Percentiles rank a stretch among this genome's conserved stretches.
These are phyloP conservation scores for Plantago coronopus DNA, from an alignment of 305 asterid genomes.

Conservation along the genomic window DNA sequence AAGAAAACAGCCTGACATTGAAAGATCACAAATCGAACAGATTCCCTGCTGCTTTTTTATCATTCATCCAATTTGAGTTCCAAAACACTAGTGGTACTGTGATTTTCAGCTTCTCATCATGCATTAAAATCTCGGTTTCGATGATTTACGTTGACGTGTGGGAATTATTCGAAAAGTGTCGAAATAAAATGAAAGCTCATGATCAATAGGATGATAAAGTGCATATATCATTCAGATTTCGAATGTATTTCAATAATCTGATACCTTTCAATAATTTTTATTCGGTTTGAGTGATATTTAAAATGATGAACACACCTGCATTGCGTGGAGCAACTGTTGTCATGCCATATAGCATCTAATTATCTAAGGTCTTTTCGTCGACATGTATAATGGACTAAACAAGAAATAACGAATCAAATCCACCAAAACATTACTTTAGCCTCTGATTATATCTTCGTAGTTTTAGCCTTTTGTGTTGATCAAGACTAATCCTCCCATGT, in stretches of 20 bases:
- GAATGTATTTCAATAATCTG: too few species aligned
- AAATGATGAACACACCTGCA: slow-evolving; percentile 21
- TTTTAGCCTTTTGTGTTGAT: background rate
- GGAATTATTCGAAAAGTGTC: too few species aligned
- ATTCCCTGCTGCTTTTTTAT: slow-evolving; percentile 33
- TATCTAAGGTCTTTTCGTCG: background rate
- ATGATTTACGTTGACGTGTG: too few species aligned
- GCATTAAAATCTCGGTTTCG: too few species aligned
- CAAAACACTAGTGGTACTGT: background rate
- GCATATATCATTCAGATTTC: too few species aligned
- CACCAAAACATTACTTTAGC: background rate
- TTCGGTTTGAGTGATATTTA: background rate
- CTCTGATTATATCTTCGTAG: background rate
- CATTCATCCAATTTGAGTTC: slow-evolving; percentile 22
- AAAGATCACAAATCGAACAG: slow-evolving; percentile 29
- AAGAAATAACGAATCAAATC: slow-evolving; percentile 3
- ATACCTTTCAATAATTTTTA: background rate
- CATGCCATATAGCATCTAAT: background rate
- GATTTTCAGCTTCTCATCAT: background rate
- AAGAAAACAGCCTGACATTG: slow-evolving; percentile 32
- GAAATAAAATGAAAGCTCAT: too few species aligned
- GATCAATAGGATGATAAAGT: too few species aligned
- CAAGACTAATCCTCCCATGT: background rate
- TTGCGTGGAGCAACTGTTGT: background rate
- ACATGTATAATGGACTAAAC: background rate